Percentiles rank a stretch among this genome's conserved stretches.
These are phyloP conservation scores for Atractiella rhizophila DNA, from an alignment of 768 basidiomycete species.

Conservation along the genomic window DNA sequence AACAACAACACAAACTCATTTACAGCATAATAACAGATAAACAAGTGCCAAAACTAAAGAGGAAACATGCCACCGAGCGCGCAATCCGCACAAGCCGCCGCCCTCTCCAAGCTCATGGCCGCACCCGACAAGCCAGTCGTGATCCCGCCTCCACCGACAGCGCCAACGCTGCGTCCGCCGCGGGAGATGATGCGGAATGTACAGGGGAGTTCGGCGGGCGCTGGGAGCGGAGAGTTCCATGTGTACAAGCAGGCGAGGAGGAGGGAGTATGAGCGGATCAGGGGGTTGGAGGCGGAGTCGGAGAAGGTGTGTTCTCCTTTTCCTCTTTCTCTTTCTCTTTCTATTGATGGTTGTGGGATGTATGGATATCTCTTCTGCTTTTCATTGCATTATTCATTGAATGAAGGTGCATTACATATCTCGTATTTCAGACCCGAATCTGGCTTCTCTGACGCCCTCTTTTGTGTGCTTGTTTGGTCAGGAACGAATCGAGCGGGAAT, in stretches of 20 bases:
- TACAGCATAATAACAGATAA: too few species aligned
- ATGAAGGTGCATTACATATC: not conserved
- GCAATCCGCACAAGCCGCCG: conserved; percentile 32
- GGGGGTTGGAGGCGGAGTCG: conserved; percentile 59
- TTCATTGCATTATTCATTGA: too few species aligned
- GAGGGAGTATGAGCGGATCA: conserved; percentile 82
- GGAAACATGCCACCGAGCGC: too few species aligned
- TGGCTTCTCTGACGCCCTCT: not conserved
- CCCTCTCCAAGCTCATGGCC: conserved; percentile 69
- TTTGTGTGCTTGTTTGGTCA: conserved; percentile 16
- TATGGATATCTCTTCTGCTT: too few species aligned
- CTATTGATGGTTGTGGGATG: not conserved
- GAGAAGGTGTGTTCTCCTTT: conserved; percentile 35
- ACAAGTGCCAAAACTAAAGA: too few species aligned
- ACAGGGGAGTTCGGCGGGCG: conserved; percentile 87
- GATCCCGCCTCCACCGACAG: conserved; percentile 54
- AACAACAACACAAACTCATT: too few species aligned
- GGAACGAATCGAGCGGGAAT: conserved; percentile 48
- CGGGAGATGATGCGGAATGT: conserved; percentile 90
- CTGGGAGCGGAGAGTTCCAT: conserved; percentile 56
- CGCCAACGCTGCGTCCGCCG: conserved; percentile 52
- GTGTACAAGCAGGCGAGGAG: conserved; percentile 88
- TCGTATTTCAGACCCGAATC: not conserved
- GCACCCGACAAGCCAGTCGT: conserved; percentile 62
- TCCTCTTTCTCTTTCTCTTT: not conserved